Conservation (phyloP, 768 basidiomycete genomes). For the Tephrocybe sp. region DNA sequence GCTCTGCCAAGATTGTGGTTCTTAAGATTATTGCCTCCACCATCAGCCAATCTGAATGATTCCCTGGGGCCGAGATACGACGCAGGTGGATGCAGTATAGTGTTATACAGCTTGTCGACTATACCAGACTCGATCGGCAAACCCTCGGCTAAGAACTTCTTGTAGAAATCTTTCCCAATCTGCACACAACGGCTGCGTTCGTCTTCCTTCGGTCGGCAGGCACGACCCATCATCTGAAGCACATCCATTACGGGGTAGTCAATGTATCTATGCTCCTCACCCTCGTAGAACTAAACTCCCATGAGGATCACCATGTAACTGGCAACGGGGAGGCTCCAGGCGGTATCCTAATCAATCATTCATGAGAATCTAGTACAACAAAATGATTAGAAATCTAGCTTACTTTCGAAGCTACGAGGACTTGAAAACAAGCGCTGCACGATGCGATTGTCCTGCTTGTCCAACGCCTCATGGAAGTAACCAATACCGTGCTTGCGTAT, state of each 20-base stretch:
- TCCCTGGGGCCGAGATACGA: no score
- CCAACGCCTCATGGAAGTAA: conserved; percentile 92
- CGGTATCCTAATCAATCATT: conserved; percentile 74
- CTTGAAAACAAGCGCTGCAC: conserved; percentile 93
- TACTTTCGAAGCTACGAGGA: conserved; percentile 92
- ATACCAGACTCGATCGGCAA: conserved; percentile 95
- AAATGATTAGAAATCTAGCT: background rate
- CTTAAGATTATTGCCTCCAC: no score
- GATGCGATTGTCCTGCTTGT: conserved; percentile 89
- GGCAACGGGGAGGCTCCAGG: conserved; percentile 92
- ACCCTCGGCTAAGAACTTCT: conserved; percentile 97
- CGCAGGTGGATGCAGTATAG: no score
- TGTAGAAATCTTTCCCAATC: conserved; percentile 97
- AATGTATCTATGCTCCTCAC: conserved; percentile 95
- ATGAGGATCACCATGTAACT: conserved; percentile 99
- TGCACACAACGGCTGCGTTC: conserved; percentile 91
- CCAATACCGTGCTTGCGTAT: conserved; percentile 85
- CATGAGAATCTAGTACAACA: background rate
- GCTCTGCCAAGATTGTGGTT: no score
- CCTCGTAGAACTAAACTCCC: conserved; percentile 97
- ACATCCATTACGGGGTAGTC: conserved; percentile 99
- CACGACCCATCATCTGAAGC: conserved; percentile 99
- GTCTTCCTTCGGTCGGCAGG: conserved; percentile 87
- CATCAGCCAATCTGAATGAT: no score
- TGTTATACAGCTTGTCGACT: no score